Evolutionary conservation across 495 filamentous ascomycete species (phyloP).

Genomic region (Penicillium silybi): DNA sequence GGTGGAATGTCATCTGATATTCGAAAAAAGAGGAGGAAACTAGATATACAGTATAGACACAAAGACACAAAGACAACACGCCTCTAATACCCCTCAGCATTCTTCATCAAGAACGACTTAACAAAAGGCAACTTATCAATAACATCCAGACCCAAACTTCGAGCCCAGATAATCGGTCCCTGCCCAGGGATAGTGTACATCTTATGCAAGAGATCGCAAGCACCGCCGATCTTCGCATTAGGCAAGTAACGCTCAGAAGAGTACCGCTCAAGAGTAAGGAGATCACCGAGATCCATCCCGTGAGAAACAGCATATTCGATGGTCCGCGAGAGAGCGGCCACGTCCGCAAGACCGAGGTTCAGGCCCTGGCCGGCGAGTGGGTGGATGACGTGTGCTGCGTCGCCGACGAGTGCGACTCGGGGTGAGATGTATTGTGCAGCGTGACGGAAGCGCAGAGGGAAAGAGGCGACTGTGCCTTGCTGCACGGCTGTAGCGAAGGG

Average conservation of each 20-base stretch:
- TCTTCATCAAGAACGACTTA: slow-evolving; percentile 85
- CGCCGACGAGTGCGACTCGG: slow-evolving; percentile 82
- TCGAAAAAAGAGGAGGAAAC: slow-evolving; percentile 6
- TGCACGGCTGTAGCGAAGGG: slow-evolving; percentile 63
- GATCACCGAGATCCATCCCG: slow-evolving; percentile 78
- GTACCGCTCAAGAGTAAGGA: slow-evolving; percentile 75
- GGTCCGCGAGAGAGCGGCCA: slow-evolving; percentile 65
- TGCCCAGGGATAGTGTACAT: slow-evolving; percentile 69
- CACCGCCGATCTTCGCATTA: slow-evolving; percentile 83
- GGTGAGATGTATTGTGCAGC: slow-evolving; percentile 87
- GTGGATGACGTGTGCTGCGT: slow-evolving; percentile 93
- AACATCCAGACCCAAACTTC: slow-evolving; percentile 70
- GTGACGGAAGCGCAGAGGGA: slow-evolving; percentile 87
- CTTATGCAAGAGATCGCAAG: slow-evolving; percentile 92
- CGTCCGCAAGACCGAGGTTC: slow-evolving; percentile 88
- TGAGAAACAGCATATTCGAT: slow-evolving; percentile 74
- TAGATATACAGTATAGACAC: slow-evolving; percentile 18
- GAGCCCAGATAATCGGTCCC: slow-evolving; percentile 70
- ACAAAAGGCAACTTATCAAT: slow-evolving; percentile 73
- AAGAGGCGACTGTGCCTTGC: slow-evolving; percentile 76
- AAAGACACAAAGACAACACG: slow-evolving; percentile 8
- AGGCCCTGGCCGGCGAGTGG: slow-evolving; percentile 92
- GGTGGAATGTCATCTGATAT: not conserved
- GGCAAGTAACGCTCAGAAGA: slow-evolving; percentile 69
- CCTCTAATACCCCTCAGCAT: slow-evolving; percentile 62